A percentile compares a stretch with the other conserved stretches of the same genome.
Evolutionary conservation across 2,329 filamentous ascomycete species (phyloP).

Genomic region (Plenodomus lindquistii): DNA sequence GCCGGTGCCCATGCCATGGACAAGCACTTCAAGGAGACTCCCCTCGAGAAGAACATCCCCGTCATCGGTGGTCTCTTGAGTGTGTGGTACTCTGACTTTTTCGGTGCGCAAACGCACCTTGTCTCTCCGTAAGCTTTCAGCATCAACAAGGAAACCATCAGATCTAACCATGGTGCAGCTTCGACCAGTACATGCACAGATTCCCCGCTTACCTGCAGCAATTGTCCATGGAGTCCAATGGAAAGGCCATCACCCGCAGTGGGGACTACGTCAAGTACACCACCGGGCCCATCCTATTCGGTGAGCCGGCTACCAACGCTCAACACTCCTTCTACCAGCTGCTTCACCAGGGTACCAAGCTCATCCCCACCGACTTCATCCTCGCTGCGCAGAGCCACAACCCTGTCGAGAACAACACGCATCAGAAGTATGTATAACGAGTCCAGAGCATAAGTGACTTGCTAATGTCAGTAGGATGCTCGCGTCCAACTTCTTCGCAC

Average conservation of each 20-base stretch:
- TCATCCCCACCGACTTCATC: constrained; percentile 98
- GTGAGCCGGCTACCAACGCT: constrained; percentile 97
- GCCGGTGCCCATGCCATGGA: constrained; percentile 96
- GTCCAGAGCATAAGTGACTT: not conserved
- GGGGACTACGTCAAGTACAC: constrained; percentile 94
- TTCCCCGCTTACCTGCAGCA: constrained; percentile 99
- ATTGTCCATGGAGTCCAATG: constrained; percentile 99
- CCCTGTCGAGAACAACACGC: constrained; percentile 85
- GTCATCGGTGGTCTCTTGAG: constrained; percentile 88
- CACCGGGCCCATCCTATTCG: constrained; percentile 93
- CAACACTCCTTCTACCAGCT: constrained; percentile 99
- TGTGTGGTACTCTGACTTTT: constrained; percentile 99
- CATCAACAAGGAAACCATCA: not conserved
- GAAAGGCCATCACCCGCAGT: constrained; percentile 91
- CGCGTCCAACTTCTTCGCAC: constrained; percentile 88
- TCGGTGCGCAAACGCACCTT: constrained; percentile 95
- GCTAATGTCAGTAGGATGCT: constrained; percentile 64
- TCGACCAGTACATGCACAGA: constrained; percentile 98
- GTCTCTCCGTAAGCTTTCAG: constrained; percentile 80
- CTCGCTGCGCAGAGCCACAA: constrained; percentile 96
- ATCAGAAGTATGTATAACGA: constrained; percentile 70
- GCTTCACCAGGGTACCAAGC: constrained; percentile 97
- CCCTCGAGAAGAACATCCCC: constrained; percentile 93
- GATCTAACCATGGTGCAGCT: constrained; percentile 55
- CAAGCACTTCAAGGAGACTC: constrained; percentile 92